These are phyloP conservation scores for Pseudogymnoascus sp. DNA, from an alignment of 2,329 filamentous ascomycete genomes.

Conservation along the genomic window DNA sequence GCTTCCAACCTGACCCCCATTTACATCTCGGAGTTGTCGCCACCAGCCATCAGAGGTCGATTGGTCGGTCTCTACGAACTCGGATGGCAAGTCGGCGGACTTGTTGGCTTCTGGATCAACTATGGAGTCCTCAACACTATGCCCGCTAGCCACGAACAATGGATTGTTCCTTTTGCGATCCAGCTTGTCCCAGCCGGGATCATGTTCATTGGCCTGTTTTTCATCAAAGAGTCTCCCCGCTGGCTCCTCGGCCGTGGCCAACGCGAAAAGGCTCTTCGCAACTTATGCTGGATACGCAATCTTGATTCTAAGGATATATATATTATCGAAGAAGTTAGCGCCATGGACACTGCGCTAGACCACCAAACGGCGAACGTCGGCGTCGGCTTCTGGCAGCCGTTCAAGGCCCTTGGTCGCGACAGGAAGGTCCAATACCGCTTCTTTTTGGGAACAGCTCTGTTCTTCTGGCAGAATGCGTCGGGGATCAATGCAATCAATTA, in stretches of 20 bases:
- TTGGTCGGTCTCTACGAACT: constrained; percentile 60
- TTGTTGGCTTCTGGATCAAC: constrained; percentile 59
- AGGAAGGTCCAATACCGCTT: constrained; percentile 59
- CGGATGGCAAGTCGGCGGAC: constrained; percentile 54
- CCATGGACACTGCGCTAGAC: constrained; percentile 62
- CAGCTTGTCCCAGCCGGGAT: constrained; percentile 60
- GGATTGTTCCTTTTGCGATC: constrained; percentile 53
- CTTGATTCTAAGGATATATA: constrained; percentile 49
- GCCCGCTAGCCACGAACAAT: constrained; percentile 42
- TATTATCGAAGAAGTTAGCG: constrained; percentile 63
- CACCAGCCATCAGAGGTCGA: constrained; percentile 54
- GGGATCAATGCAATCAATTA: constrained; percentile 78
- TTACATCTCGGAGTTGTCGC: constrained; percentile 51
- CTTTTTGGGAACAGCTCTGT: constrained; percentile 63
- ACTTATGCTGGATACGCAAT: constrained; percentile 57
- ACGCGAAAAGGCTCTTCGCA: constrained; percentile 48
- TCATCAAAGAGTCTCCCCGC: constrained; percentile 57
- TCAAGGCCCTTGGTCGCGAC: constrained; percentile 45
- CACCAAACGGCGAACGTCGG: constrained; percentile 54
- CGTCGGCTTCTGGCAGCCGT: constrained; percentile 66
- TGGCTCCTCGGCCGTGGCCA: constrained; percentile 58
- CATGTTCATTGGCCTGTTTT: constrained; percentile 49
- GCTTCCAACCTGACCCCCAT: constrained; percentile 55
- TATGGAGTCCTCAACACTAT: constrained; percentile 49
- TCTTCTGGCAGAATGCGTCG: constrained; percentile 69